Conservation (phyloP, 73 alveolate species). For the Durusdinium trenchii region DNA sequence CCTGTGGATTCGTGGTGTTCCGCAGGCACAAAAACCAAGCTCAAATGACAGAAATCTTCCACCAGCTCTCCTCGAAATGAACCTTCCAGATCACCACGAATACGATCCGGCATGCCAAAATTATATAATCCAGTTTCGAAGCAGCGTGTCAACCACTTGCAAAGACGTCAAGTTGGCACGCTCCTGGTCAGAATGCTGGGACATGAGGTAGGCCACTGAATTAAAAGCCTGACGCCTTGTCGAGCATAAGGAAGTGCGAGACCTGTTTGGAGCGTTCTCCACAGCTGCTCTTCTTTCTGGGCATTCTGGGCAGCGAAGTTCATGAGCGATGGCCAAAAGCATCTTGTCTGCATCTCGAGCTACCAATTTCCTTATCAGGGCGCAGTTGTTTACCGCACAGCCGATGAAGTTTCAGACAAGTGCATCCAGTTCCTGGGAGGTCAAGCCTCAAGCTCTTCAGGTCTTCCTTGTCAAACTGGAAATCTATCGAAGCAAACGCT, state of each 20-base stretch:
- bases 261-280: not conserved
- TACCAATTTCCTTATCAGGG: not conserved
- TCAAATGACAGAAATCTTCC: not conserved
- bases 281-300: not conserved
- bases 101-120: not conserved
- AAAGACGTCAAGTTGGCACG: not conserved
- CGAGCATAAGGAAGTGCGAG: conserved; percentile 3
- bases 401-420: not conserved
- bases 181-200: not conserved
- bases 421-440: not conserved
- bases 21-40: not conserved
- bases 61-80: not conserved
- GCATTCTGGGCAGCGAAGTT: not conserved
- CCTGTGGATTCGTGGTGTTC: conserved; percentile 6
- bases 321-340: not conserved
- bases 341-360: not conserved
- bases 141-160: not conserved
- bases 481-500: not conserved
- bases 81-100: not conserved
- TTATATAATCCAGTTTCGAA: not conserved
- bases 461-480: not conserved
- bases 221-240: conserved; percentile 14
- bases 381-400: not conserved
- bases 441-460: not conserved
- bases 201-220: not conserved